Conservation (phyloP, 305 asterid genomes). For the Andrographis paniculata region DNA sequence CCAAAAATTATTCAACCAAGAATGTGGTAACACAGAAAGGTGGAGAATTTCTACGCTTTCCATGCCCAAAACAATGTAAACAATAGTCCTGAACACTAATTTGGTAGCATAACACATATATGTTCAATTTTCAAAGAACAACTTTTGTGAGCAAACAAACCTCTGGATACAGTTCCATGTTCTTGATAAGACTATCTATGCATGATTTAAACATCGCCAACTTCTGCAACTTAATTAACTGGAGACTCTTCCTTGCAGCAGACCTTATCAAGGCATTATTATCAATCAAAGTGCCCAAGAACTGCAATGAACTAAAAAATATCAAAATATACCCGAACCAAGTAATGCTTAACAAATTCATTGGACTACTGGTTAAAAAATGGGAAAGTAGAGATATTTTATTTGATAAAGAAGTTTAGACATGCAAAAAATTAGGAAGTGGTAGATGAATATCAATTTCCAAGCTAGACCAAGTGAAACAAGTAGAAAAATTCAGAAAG, state of each 20-base stretch:
- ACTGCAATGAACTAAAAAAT: slow-evolving; percentile 42
- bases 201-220: slow-evolving; percentile 51
- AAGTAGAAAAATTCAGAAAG: no score
- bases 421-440: no score
- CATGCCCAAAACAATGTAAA: no score
- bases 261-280: slow-evolving; percentile 49
- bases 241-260: slow-evolving; percentile 54
- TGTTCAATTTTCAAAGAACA: slow-evolving; percentile 12
- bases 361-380: no score
- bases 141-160: slow-evolving; percentile 28
- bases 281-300: slow-evolving; percentile 54
- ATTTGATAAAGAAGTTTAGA: no score
- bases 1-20: slow-evolving; percentile 9
- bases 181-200: slow-evolving; percentile 45
- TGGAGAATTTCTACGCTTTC: slow-evolving; percentile 4
- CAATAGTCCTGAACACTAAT: not conserved
- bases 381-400: no score
- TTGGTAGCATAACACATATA: slow-evolving; percentile 5
- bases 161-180: slow-evolving; percentile 71
- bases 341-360: no score
- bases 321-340: no score
- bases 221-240: slow-evolving; percentile 41
- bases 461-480: no score
- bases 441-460: no score
- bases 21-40: not conserved